Conservation (phyloP, 2,329 filamentous ascomycete genomes). For the Colletotrichum magnum region DNA sequence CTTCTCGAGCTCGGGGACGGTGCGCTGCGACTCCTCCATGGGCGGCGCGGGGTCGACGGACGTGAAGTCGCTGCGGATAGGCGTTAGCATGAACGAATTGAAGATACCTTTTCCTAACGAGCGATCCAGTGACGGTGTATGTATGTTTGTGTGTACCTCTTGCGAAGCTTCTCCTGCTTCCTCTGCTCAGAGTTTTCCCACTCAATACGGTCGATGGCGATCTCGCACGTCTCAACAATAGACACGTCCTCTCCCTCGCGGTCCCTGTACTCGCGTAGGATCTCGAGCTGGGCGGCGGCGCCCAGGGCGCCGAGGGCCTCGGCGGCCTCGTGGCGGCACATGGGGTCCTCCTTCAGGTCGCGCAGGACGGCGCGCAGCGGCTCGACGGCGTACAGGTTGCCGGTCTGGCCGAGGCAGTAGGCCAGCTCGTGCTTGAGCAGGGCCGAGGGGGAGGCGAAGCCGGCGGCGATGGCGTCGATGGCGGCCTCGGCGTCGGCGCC, state of each 20-base stretch:
- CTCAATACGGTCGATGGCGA: conserved; percentile 92
- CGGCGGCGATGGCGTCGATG: conserved; percentile 88
- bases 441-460: conserved; percentile 86
- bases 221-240: conserved; percentile 96
- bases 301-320: conserved; percentile 94
- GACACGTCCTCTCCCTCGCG: conserved; percentile 82
- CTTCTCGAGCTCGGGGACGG: conserved; percentile 81
- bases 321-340: conserved; percentile 97
- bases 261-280: conserved; percentile 82
- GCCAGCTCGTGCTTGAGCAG: conserved; percentile 96
- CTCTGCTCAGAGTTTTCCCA: conserved; percentile 87
- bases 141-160: conserved; percentile 72
- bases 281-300: conserved; percentile 78
- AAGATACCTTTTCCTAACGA: conserved; percentile 12
- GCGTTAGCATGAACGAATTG: conserved; percentile 31
- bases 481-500: conserved; percentile 73
- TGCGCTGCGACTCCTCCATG: conserved; percentile 77
- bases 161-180: conserved; percentile 82
- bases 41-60: conserved; percentile 97
- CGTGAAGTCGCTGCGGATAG: conserved; percentile 81
- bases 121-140: not conserved
- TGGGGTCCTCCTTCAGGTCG: conserved; percentile 86
- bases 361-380: conserved; percentile 81
- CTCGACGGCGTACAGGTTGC: conserved; percentile 80
- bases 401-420: conserved; percentile 95